phyloP scores from a whole-genome alignment of 805 yeast genomes.

The Candida nitratophila region DNA sequence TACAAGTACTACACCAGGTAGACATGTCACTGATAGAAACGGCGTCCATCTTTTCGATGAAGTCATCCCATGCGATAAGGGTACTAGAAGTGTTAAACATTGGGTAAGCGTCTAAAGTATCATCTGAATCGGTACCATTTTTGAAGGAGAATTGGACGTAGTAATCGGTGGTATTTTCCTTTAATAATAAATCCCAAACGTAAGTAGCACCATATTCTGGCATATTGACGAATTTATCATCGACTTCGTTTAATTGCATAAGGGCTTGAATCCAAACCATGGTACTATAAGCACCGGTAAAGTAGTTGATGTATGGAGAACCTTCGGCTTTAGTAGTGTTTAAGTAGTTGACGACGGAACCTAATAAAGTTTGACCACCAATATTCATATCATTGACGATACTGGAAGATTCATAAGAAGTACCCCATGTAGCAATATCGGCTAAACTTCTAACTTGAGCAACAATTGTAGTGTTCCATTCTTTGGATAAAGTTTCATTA shows the following conservation, averaged over 20 bases:
- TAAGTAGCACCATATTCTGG: conserved; percentile 39
- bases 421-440: conserved; percentile 32
- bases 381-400: conserved; percentile 25
- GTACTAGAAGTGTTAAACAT: conserved; percentile 27
- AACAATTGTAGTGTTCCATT: conserved; percentile 26
- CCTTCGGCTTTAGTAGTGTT: conserved; percentile 28
- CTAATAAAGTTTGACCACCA: conserved; percentile 36
- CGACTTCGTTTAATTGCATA: conserved; percentile 25
- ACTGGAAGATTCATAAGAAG: conserved; percentile 25
- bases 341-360: conserved; percentile 27
- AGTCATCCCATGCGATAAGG: conserved; percentile 30
- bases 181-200: conserved; percentile 35
- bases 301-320: conserved; percentile 32
- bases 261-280: conserved; percentile 34
- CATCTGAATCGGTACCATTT: conserved; percentile 35
- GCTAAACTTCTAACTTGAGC: conserved; percentile 28
- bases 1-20: conserved; percentile 36
- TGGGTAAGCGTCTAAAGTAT: conserved; percentile 27
- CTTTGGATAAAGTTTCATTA: conserved; percentile 28
- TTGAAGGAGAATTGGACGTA: conserved; percentile 38
- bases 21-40: conserved; percentile 21
- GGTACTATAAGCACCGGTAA: conserved; percentile 39
- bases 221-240: conserved; percentile 36
- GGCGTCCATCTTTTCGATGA: conserved; percentile 19
- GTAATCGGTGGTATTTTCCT: conserved; percentile 13